These are phyloP conservation scores for Penicillium steckii DNA, from an alignment of 495 filamentous ascomycete genomes.

Conservation along the genomic window DNA sequence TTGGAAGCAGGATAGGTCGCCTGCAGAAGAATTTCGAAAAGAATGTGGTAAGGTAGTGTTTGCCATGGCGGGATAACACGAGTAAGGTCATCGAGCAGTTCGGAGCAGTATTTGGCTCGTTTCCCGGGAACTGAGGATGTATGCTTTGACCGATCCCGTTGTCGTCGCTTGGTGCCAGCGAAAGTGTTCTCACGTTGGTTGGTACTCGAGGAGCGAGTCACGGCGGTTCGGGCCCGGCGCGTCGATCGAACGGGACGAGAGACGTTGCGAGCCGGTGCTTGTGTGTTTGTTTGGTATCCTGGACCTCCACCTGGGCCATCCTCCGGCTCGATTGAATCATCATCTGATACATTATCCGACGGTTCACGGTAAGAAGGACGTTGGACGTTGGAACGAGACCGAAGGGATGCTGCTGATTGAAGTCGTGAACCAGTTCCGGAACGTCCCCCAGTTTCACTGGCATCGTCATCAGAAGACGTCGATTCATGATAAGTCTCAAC, in stretches of 20 bases:
- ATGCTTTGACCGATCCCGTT: not conserved
- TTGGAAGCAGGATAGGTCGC: constrained; percentile 63
- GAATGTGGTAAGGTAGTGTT: constrained; percentile 68
- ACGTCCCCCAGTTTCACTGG: constrained; percentile 11
- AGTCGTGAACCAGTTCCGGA: not conserved
- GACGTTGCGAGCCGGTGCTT: not conserved
- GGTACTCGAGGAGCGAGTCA: not conserved
- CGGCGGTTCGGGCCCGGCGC: not conserved
- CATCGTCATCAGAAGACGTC: constrained; percentile 29
- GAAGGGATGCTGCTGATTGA: not conserved
- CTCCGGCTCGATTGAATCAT: constrained; percentile 24
- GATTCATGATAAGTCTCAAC: constrained; percentile 44
- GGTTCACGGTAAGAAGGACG: constrained; percentile 43
- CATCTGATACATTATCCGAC: constrained; percentile 28
- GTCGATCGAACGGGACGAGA: not conserved
- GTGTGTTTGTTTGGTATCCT: not conserved
- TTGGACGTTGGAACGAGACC: not conserved
- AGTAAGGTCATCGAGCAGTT: constrained; percentile 16
- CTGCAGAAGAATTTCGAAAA: constrained; percentile 65
- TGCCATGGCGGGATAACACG: constrained; percentile 64
- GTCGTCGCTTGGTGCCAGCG: not conserved
- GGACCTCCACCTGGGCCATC: constrained; percentile 3
- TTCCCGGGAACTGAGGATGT: constrained; percentile 22
- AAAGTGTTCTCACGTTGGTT: not conserved
- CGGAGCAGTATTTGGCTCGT: constrained; percentile 24